Percentiles rank a stretch among this genome's conserved stretches.
Conservation (phyloP, 2,329 filamentous ascomycete genomes). For the Sordariomycetes sp. region DNA sequence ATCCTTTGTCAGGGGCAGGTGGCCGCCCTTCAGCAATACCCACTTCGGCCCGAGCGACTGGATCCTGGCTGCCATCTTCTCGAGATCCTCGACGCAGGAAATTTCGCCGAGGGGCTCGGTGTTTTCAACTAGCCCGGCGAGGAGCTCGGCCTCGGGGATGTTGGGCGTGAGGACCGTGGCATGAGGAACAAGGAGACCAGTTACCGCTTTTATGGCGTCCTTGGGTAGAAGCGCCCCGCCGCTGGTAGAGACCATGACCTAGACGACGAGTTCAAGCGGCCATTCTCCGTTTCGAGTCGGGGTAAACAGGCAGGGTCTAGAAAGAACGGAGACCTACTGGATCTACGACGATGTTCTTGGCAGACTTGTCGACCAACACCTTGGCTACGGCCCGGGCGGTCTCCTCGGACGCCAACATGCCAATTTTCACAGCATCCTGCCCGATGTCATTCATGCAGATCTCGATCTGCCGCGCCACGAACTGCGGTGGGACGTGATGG, state of each 20-base stretch:
- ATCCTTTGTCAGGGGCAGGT: slow-evolving; percentile 64
- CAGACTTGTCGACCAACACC: slow-evolving; percentile 13
- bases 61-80: slow-evolving; percentile 55
- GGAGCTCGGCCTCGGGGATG: slow-evolving; percentile 60
- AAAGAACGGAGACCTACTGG: slow-evolving; percentile 17
- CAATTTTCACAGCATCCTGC: slow-evolving; percentile 85
- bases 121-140: slow-evolving; percentile 35
- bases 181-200: slow-evolving; percentile 48
- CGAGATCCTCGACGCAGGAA: slow-evolving; percentile 55
- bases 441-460: slow-evolving; percentile 75
- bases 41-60: slow-evolving; percentile 62
- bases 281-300: background rate
- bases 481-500: slow-evolving; percentile 65
- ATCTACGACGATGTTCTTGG: slow-evolving; percentile 21
- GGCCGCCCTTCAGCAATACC: slow-evolving; percentile 84
- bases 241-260: slow-evolving; percentile 92
- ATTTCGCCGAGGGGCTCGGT: slow-evolving; percentile 15
- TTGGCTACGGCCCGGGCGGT: slow-evolving; percentile 24
- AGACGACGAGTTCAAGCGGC: background rate
- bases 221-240: slow-evolving; percentile 58
- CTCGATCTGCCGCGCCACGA: slow-evolving; percentile 78
- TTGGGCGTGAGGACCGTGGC: slow-evolving; percentile 68
- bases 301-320: background rate
- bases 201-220: slow-evolving; percentile 51
- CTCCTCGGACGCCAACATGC: slow-evolving; percentile 26